Percentiles rank a stretch among this genome's conserved stretches.
phyloP scores from a whole-genome alignment of 331 rosid genomes.

The Spiraea crenata region DNA sequence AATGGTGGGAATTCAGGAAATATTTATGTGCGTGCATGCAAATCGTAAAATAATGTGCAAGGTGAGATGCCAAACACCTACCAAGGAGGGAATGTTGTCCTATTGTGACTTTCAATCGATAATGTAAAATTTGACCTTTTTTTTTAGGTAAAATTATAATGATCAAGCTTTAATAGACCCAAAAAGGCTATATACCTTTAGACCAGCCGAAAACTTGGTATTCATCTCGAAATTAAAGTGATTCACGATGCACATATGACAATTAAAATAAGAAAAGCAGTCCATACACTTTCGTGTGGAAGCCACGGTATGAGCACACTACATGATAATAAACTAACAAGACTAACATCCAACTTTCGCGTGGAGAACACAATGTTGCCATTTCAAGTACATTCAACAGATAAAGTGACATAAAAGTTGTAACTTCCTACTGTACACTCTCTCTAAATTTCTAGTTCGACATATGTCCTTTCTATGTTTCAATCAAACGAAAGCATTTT shows the following conservation, averaged over 20 bases:
- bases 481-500: too few relatives aligned
- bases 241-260: background rate
- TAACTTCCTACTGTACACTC: background rate
- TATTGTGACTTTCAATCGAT: too few relatives aligned
- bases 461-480: background rate
- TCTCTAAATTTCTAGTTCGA: background rate
- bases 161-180: too few relatives aligned
- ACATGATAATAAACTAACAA: constrained; percentile 7
- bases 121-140: too few relatives aligned
- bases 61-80: too few relatives aligned
- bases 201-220: background rate
- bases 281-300: constrained; percentile 36
- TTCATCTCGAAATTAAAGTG: background rate
- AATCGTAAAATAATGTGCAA: too few relatives aligned
- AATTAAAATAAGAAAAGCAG: background rate
- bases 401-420: background rate
- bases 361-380: constrained; percentile 36
- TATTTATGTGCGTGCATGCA: background rate
- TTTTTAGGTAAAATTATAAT: too few relatives aligned
- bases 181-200: background rate
- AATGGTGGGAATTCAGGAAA: background rate
- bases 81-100: too few relatives aligned
- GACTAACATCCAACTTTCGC: constrained; percentile 22
- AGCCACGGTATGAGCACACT: constrained; percentile 23
- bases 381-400: constrained; percentile 10